These are phyloP conservation scores for Citrus reticulata DNA, from an alignment of 345 rosid species.

Conservation along the genomic window DNA sequence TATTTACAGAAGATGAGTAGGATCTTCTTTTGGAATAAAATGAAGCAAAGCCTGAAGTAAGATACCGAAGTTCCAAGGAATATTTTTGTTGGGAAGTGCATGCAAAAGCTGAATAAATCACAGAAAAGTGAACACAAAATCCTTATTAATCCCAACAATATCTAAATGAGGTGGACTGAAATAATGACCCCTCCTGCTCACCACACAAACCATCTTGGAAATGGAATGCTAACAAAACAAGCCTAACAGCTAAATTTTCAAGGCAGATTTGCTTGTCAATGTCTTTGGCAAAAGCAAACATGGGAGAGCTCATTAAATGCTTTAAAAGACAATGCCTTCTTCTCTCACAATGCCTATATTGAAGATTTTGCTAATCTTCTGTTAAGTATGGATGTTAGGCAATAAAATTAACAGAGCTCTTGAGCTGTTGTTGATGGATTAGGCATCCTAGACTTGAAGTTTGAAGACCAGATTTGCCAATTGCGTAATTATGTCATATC, in stretches of 20 bases:
- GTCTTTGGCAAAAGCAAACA: neutral
- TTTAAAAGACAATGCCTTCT: neutral
- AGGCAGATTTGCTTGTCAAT: constrained; percentile 5
- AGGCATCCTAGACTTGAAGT: neutral
- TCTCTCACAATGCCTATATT: neutral
- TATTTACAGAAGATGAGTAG: neutral
- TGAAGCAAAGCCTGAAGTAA: neutral
- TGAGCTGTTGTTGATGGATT: neutral
- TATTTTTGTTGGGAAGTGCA: neutral
- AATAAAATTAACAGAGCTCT: neutral
- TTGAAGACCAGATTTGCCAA: constrained; percentile 16
- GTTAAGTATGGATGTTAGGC: neutral
- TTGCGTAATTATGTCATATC: constrained; percentile 3
- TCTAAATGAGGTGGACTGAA: constrained; percentile 15
- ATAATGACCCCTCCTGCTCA: constrained; percentile 3
- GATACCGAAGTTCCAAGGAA: constrained; percentile 4
- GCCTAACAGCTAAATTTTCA: constrained; percentile 7
- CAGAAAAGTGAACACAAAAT: neutral
- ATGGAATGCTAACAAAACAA: constrained; percentile 15
- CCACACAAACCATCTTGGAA: constrained; percentile 11
- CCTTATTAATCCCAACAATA: constrained; percentile 14
- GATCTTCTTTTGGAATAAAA: neutral
- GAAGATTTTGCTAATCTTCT: neutral
- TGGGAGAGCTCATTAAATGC: constrained; percentile 10
- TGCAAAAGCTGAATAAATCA: neutral